Base-by-base conservation (phyloP, 805 yeast species). In the Jamesozyma rosinii region DNA sequence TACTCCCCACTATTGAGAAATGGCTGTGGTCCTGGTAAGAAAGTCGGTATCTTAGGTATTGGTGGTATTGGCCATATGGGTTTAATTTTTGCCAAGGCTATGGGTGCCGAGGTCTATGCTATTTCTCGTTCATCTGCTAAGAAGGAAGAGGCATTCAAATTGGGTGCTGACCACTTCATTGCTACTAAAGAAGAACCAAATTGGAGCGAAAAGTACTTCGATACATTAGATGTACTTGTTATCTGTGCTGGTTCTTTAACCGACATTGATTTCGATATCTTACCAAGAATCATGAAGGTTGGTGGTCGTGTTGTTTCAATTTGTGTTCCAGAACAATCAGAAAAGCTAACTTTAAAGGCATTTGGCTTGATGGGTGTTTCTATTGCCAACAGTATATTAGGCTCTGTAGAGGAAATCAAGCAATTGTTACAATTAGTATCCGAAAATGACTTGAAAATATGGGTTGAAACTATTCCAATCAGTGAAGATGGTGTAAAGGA, bases 1-100 rank as follows among this genome's bases (percentile, higher is more conserved):
- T 82, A 67, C 65, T 74, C 84, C 13, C 89, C 90, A 44, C 63
- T 83, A 51, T 67, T 74, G 44, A 69, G 80, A 59, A 67, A 68
- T 44, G 72, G 70, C 33, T 69, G 66, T 52, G 75, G 72, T 45
- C 69, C 71, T 40, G 77, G 77, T 42, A 67, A 67, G 49, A 69
- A 65, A 42, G 76, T 75, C 40, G 80, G 77, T 52, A 66, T 77
- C 46, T 59, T 75, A 42, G 79, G 79, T 48, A 69, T 74, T 48
- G 79, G 79, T 54, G 79, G 79, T 37, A 64, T 75, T 50, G 79
- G 79, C 20, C 79, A 74, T 57, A 68, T 74, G 71, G 78, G 77
- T 38, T 59, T 75, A 43, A 68, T 71, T 52, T 72, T 77, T 49
- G 78, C 81, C 32, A 71, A 74, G 49, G 81, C 81, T 5, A 55